Conservation (phyloP, 192 early-diverging fungal genomes). For the Allomyces macrogynus region DNA sequence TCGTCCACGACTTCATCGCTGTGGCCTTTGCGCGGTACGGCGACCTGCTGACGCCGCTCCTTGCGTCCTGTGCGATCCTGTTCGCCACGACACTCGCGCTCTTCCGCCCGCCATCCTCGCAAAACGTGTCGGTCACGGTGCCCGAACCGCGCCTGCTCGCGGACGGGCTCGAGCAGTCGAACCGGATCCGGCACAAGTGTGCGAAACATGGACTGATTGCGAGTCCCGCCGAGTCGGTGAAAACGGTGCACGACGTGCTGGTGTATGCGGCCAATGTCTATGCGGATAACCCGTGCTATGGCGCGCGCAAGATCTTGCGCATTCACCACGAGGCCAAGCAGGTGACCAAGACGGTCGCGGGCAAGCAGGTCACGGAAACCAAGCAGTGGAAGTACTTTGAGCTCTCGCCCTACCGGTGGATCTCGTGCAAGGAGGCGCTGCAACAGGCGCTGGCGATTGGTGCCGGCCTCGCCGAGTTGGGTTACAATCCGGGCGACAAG, state of each 20-base stretch:
- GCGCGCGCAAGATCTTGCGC: conserved; percentile 41
- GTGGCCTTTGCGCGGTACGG: too few species aligned
- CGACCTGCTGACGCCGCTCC: too few species aligned
- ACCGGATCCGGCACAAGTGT: too few species aligned
- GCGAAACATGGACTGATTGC: too few species aligned
- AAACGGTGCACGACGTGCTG: conserved; percentile 54
- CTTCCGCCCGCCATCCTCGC: too few species aligned
- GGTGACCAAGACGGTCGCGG: conserved; percentile 34
- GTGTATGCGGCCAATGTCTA: conserved; percentile 28
- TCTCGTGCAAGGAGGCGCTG: conserved; percentile 51
- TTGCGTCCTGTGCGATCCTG: too few species aligned
- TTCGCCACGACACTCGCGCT: too few species aligned
- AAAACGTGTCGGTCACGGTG: too few species aligned
- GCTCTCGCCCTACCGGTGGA: conserved; percentile 55
- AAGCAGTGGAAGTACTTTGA: conserved; percentile 73
- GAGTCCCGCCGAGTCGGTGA: background rate
- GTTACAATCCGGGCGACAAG: conserved; percentile 19
- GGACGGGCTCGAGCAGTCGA: too few species aligned
- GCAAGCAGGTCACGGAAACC: conserved; percentile 34
- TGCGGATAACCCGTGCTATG: conserved; percentile 40
- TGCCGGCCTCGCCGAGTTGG: conserved; percentile 51
- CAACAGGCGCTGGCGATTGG: conserved; percentile 34
- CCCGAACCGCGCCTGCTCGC: too few species aligned
- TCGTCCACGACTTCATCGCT: too few species aligned
- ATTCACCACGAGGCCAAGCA: conserved; percentile 56